phyloP scores from a whole-genome alignment of 2,329 filamentous ascomycete genomes.

The Aspergillus aculeatus region DNA sequence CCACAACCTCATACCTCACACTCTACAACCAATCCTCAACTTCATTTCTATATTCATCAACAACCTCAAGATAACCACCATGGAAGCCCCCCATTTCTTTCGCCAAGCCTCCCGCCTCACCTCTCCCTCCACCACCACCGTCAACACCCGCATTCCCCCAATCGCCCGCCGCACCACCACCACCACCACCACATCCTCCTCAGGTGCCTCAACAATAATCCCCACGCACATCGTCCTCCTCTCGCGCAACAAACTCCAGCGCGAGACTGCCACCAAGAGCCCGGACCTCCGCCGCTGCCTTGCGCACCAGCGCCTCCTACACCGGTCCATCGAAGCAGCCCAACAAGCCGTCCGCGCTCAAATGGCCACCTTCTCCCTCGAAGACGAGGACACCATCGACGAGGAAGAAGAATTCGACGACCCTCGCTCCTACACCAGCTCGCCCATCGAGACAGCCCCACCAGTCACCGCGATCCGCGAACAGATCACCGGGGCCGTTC shows the following conservation, averaged over 20 bases:
- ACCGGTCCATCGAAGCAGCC: constrained; percentile 17
- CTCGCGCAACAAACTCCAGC: constrained; percentile 20
- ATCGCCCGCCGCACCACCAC: constrained; percentile 14
- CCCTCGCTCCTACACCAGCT: neutral
- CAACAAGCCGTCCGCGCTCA: constrained; percentile 16
- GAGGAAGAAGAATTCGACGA: constrained; percentile 2
- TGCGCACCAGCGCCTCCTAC: constrained; percentile 20
- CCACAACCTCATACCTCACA: no score
- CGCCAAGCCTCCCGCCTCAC: neutral
- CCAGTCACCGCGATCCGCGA: constrained; percentile 9
- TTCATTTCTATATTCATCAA: neutral
- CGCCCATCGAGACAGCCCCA: neutral
- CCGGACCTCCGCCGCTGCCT: constrained; percentile 27
- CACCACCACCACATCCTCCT: constrained; percentile 18
- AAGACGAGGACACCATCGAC: constrained; percentile 11
- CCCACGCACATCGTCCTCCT: constrained; percentile 16
- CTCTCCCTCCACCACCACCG: neutral
- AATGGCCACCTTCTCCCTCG: constrained; percentile 11
- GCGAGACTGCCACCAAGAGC: constrained; percentile 14
- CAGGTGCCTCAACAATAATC: constrained; percentile 2
- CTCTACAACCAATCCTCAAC: no score
- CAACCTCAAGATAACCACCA: neutral
- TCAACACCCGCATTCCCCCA: neutral
- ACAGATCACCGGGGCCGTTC: constrained; percentile 14
- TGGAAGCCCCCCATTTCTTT: neutral